Evolutionary conservation across 225 moss, liverwort and hornwort species (phyloP).

Genomic region (Thuidium tamariscinum): DNA sequence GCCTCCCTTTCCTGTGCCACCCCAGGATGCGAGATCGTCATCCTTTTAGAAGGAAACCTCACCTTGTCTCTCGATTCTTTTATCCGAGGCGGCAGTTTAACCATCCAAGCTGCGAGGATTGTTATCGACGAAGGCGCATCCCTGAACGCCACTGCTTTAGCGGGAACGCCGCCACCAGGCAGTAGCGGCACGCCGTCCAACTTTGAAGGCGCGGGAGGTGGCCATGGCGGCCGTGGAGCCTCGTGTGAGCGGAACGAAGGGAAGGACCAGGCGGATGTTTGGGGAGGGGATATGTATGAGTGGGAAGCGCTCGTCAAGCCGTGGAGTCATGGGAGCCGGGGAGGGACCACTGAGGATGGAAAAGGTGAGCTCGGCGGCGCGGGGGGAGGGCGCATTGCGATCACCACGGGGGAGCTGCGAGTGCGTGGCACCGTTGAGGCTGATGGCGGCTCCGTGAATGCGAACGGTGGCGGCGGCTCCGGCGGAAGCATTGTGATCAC

Average conservation of each 20-base stretch:
- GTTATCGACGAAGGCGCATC: constrained; percentile 18
- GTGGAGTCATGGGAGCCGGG: constrained; percentile 79
- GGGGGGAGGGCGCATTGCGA: constrained; percentile 68
- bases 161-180: constrained; percentile 61
- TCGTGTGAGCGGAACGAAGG: constrained; percentile 35
- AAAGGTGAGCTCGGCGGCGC: constrained; percentile 38
- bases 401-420: constrained; percentile 30
- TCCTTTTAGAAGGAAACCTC: constrained; percentile 53
- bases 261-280: constrained; percentile 41
- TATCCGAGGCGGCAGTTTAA: constrained; percentile 55
- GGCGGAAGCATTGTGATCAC: constrained; percentile 63
- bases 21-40: constrained; percentile 61
- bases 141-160: constrained; percentile 47
- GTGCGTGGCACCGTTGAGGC: constrained; percentile 52
- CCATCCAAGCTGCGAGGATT: constrained; percentile 49
- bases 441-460: constrained; percentile 58
- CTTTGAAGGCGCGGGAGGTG: constrained; percentile 74
- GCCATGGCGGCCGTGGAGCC: constrained; percentile 84
- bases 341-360: constrained; percentile 46
- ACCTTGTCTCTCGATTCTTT: constrained; percentile 26
- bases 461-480: constrained; percentile 78
- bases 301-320: constrained; percentile 55
- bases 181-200: constrained; percentile 53
- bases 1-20: constrained; percentile 24
- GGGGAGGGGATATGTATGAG: constrained; percentile 80